Evolutionary conservation across 2,329 filamentous ascomycete species (phyloP), one percentile per base, ranked within the genome.

Genomic region (Calonectria leucothoes): DNA sequence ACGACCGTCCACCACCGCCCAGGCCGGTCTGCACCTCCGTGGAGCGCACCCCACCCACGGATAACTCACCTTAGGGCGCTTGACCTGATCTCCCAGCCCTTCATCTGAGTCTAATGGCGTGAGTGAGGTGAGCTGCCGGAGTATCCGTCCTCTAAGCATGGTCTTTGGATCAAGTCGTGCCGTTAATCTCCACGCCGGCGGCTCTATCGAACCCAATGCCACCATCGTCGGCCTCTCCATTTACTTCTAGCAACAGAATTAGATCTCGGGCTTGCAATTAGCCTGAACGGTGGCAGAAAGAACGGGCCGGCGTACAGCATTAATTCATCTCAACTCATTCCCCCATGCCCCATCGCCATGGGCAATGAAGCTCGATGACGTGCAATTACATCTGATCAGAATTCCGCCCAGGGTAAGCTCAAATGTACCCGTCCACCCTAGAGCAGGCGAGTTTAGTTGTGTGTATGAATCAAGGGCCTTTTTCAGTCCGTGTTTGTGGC

Each of bases 41-140:
- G 59, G 59, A 64, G 35, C 35, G 37, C 27, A 64, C 59, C 59
- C 59, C 59, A 64, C 59, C 37, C 33, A 48, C 39, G 37, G 59
- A 64, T 64, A 64, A 42, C 66, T 55, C 66, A 49, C 66, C 39
- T 68, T 55, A 67, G 48, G 33, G 33, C 33, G 65, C 65, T 57
- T 67, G 49, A 29, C 31, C 65, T 55, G 37, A 42, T 27, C 48
- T 59, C 51, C 65, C 65, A 55, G 35, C 49, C 48, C 29, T 68
- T 68, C 66, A 35, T 64, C 15, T 29, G 29, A 48, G 37, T 35
- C 23, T 49, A 55, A 55, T 52, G 20, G 48, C 20, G 39, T 23
- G 5, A 45, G 39, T 64, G 59, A 64, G 33, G 37, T 48, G 59
- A 64, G 37, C 55, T 33, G 31, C 37, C 55, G 55, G 31, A 37